Evolutionary conservation across 345 rosid genomes (phyloP).

Genomic region (Dipteronia sinensis): DNA sequence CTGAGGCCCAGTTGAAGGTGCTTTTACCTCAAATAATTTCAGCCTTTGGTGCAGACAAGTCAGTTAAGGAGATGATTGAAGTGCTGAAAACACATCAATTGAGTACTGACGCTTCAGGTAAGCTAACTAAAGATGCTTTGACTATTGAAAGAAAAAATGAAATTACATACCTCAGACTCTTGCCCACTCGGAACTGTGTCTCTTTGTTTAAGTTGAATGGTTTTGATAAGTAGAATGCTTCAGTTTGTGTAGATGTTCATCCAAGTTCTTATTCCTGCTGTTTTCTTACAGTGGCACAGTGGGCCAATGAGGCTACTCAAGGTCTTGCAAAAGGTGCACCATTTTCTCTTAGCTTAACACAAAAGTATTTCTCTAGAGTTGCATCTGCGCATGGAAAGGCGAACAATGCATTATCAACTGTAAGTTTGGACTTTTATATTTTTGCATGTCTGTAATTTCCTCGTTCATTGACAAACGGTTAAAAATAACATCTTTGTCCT

Average conservation of each 20-base stretch:
- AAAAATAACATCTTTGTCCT: slow-evolving; percentile 10
- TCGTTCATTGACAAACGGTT: neutral
- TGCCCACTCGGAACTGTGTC: neutral
- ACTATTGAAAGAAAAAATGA: neutral
- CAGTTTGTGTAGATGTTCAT: slow-evolving; percentile 1
- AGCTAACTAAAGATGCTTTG: slow-evolving; percentile 10
- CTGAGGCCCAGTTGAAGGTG: slow-evolving; percentile 59
- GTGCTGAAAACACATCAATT: slow-evolving; percentile 67
- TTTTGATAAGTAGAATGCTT: neutral
- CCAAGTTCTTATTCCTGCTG: slow-evolving; percentile 1
- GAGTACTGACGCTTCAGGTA: slow-evolving; percentile 67
- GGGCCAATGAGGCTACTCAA: slow-evolving; percentile 89
- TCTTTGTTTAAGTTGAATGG: slow-evolving; percentile 6
- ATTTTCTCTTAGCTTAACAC: slow-evolving; percentile 83
- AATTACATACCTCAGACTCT: neutral
- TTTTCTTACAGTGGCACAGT: slow-evolving; percentile 57
- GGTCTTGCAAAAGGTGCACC: slow-evolving; percentile 87
- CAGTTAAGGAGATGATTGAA: slow-evolving; percentile 65
- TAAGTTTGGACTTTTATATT: slow-evolving; percentile 36
- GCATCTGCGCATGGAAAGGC: slow-evolving; percentile 62
- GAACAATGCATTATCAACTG: slow-evolving; percentile 56
- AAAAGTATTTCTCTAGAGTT: slow-evolving; percentile 70
- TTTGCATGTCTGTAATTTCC: neutral
- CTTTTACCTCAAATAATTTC: slow-evolving; percentile 74
- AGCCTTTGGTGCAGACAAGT: slow-evolving; percentile 58